These are phyloP conservation scores for Tillandsia fasciculata DNA, from an alignment of 176 grass and related monocot species.

Conservation along the genomic window DNA sequence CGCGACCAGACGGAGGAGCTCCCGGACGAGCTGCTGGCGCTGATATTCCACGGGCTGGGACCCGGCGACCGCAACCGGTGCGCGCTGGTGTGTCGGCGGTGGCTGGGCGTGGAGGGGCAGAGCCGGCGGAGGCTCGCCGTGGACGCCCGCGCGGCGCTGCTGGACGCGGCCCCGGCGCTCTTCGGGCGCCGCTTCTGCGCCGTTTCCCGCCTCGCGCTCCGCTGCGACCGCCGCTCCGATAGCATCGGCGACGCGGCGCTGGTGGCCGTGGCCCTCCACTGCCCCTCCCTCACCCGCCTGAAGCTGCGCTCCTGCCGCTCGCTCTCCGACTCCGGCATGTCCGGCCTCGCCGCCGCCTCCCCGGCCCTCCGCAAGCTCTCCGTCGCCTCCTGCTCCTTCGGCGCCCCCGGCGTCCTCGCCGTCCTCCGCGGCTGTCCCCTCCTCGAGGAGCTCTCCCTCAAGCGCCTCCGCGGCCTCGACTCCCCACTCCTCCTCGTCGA, in stretches of 20 bases:
- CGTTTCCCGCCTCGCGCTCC: constrained; percentile 58
- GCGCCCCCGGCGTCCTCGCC: constrained; percentile 39
- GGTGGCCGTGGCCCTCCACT: constrained; percentile 33
- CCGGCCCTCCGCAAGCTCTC: constrained; percentile 58
- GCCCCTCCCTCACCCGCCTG: constrained; percentile 42
- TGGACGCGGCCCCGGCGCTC: constrained; percentile 23
- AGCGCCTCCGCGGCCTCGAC: constrained; percentile 51
- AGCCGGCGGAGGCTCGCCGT: constrained; percentile 54
- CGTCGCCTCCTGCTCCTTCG: constrained; percentile 41
- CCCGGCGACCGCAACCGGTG: constrained; percentile 66
- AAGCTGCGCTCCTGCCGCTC: constrained; percentile 51
- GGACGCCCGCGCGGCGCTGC: constrained; percentile 38
- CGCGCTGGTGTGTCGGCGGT: constrained; percentile 61
- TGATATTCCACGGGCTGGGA: constrained; percentile 39
- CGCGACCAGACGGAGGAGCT: constrained; percentile 49
- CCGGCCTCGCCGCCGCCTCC: constrained; percentile 31
- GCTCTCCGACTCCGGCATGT: constrained; percentile 52
- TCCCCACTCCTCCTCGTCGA: no score
- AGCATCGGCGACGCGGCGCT: constrained; percentile 47
- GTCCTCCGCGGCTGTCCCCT: constrained; percentile 42
- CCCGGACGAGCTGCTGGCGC: constrained; percentile 56
- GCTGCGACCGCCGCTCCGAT: constrained; percentile 60
- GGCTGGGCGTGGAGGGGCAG: constrained; percentile 42
- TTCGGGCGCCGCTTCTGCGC: constrained; percentile 39
- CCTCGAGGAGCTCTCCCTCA: constrained; percentile 69